Evolutionary conservation across 2,329 filamentous ascomycete genomes (phyloP).

Genomic region (Sodiomyces alkalinus): DNA sequence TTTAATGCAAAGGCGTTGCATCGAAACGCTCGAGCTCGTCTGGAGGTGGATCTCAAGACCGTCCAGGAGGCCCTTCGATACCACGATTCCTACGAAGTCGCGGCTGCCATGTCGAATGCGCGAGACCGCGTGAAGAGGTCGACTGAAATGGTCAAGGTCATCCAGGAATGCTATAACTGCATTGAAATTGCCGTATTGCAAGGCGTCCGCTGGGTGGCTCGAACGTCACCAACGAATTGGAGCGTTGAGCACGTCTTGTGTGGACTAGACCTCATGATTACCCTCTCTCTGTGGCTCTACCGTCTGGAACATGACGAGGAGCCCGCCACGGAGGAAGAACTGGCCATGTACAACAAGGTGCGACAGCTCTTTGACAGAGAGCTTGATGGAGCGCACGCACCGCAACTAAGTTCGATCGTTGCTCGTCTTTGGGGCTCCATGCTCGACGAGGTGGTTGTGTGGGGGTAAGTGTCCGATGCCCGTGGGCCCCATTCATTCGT

Average conservation of each 20-base stretch:
- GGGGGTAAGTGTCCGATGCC: constrained; percentile 88
- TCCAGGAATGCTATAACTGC: constrained; percentile 94
- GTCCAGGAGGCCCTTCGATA: constrained; percentile 94
- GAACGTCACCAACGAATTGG: constrained; percentile 96
- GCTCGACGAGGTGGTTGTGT: constrained; percentile 96
- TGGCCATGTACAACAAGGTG: constrained; percentile 84
- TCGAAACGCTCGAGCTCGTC: constrained; percentile 78
- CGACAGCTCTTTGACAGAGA: constrained; percentile 85
- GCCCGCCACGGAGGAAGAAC: constrained; percentile 68
- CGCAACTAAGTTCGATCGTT: constrained; percentile 86
- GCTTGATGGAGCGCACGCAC: constrained; percentile 63
- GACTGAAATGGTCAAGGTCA: constrained; percentile 95
- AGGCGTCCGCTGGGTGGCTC: constrained; percentile 95
- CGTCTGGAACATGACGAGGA: constrained; percentile 98
- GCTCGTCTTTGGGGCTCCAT: constrained; percentile 94
- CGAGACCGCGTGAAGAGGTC: constrained; percentile 90
- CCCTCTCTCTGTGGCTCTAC: constrained; percentile 95
- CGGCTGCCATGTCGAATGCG: constrained; percentile 88
- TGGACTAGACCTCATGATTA: constrained; percentile 93
- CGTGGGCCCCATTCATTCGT: too few relatives aligned
- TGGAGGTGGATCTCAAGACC: constrained; percentile 89
- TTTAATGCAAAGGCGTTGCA: constrained; percentile 98
- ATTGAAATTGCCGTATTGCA: constrained; percentile 91
- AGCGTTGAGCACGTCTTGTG: constrained; percentile 96
- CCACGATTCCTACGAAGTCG: constrained; percentile 94